phyloP scores from a whole-genome alignment of 1,284 basidiomycete genomes.

The Ganoderma leucocontextum region DNA sequence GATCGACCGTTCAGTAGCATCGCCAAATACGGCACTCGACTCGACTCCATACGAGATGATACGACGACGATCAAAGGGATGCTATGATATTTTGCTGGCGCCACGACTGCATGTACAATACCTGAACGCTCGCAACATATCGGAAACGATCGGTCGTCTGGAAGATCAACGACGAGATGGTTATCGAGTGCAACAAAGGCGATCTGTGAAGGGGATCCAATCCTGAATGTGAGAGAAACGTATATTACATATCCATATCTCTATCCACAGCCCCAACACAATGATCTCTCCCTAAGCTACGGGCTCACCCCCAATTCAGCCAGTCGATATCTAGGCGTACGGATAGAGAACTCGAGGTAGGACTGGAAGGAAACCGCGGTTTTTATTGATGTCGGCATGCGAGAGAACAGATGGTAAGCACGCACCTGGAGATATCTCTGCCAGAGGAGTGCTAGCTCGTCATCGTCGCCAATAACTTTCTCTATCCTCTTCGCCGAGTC shows the following conservation, averaged over 20 bases:
- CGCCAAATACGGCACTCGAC: not conserved
- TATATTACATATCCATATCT: not conserved
- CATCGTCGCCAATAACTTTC: slow-evolving; percentile 17
- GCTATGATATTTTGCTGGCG: not conserved
- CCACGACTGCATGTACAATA: not conserved
- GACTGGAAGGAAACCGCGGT: slow-evolving; percentile 1
- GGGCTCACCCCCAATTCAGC: slow-evolving; percentile 19
- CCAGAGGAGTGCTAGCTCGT: slow-evolving; percentile 24
- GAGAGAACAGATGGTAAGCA: not conserved
- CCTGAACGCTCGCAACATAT: not conserved
- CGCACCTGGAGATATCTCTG: slow-evolving; percentile 27
- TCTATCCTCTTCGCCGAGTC: slow-evolving; percentile 26
- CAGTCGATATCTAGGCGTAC: slow-evolving; percentile 29
- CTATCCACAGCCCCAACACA: not conserved
- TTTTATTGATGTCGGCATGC: not conserved
- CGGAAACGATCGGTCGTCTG: not conserved
- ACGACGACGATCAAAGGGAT: not conserved
- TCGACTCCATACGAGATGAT: not conserved
- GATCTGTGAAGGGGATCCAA: not conserved
- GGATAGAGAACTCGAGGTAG: slow-evolving; percentile 27
- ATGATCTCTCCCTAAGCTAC: not conserved
- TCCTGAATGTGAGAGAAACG: not conserved
- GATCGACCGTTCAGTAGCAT: not conserved
- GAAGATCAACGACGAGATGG: too few species aligned
- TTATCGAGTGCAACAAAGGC: not conserved